Conservation (phyloP, 306 rosid genomes). For the Rosa lucieae region DNA sequence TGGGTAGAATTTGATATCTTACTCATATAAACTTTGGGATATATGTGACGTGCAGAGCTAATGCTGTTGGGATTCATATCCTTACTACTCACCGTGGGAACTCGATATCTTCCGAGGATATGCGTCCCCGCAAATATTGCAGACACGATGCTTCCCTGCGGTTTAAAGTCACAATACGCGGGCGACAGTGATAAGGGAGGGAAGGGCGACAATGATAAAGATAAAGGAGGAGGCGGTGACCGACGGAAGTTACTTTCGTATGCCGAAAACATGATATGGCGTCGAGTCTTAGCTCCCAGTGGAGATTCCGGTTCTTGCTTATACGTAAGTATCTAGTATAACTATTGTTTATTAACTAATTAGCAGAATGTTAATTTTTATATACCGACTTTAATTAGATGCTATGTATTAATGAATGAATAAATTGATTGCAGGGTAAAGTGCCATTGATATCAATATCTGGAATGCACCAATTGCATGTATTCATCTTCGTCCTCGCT, state of each 20-base stretch:
- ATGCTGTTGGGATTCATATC: constrained; percentile 77
- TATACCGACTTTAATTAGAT: not conserved
- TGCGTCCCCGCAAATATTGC: constrained; percentile 43
- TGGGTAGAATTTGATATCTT: not conserved
- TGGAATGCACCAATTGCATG: constrained; percentile 64
- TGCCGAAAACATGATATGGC: constrained; percentile 32
- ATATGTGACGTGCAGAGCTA: constrained; percentile 43
- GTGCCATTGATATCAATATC: constrained; percentile 50
- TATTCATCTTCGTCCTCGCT: constrained; percentile 62
- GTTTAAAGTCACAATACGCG: not conserved
- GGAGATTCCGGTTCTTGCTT: constrained; percentile 37
- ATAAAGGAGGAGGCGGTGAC: not conserved
- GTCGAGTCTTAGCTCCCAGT: constrained; percentile 42
- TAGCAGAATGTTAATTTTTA: not conserved
- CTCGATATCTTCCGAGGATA: constrained; percentile 45
- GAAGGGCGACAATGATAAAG: not conserved
- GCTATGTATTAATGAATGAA: not conserved
- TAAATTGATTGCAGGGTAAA: constrained; percentile 34
- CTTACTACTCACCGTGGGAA: constrained; percentile 56
- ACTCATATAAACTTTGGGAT: not conserved
- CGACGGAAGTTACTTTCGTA: constrained; percentile 48
- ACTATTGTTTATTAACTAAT: not conserved
- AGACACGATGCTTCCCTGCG: constrained; percentile 65
- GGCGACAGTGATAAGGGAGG: not conserved
- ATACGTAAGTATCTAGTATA: not conserved